Evolutionary conservation across 73 alveolate species (phyloP).

Genomic region (Urostyla sp.): DNA sequence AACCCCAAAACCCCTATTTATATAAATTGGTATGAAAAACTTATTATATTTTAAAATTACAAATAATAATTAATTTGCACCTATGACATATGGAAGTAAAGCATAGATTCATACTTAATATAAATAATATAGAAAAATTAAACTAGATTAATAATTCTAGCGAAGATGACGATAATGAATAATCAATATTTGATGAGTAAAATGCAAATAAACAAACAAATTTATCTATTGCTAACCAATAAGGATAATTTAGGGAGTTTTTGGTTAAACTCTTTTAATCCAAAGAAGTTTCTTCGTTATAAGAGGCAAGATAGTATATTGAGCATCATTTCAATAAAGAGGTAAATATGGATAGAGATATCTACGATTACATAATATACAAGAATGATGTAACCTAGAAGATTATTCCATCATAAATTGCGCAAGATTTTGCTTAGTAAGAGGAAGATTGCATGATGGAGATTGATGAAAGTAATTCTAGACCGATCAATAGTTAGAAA

Average conservation of each 20-base stretch:
- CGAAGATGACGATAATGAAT: no score
- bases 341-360: constrained; percentile 25
- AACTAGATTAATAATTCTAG: no score
- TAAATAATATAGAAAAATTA: no score
- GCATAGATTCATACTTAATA: no score
- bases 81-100: no score
- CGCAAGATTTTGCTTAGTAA: not conserved
- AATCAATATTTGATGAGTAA: no score
- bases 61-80: no score
- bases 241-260: not conserved
- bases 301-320: constrained; percentile 22
- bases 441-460: not conserved
- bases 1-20: no score
- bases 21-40: no score
- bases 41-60: no score
- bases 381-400: not conserved
- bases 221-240: no score
- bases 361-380: not conserved
- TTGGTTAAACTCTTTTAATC: not conserved
- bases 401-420: not conserved
- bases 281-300: constrained; percentile 3
- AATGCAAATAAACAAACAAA: no score
- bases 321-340: constrained; percentile 28
- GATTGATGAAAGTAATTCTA: not conserved
- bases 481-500: not conserved